Evolutionary conservation across 192 early-diverging fungal species (phyloP).

Genomic region (Obelidium mucronatum): DNA sequence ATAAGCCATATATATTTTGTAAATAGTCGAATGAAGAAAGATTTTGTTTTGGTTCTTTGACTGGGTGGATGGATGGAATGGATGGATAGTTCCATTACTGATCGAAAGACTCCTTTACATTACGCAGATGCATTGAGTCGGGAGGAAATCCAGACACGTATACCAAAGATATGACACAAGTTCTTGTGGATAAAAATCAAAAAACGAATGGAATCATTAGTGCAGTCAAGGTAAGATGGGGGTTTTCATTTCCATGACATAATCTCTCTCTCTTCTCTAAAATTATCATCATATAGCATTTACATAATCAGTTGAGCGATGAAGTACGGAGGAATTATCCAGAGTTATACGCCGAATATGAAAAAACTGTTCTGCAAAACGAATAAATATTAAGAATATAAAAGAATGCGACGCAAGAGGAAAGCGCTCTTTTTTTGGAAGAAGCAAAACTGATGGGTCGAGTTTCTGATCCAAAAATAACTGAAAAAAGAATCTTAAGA

Average conservation of each 20-base stretch:
- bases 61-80: too few species aligned
- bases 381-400: neutral
- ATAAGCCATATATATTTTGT: too few species aligned
- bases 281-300: neutral
- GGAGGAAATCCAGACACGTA: constrained; percentile 48
- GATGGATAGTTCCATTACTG: too few species aligned
- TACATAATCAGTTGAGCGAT: constrained; percentile 13
- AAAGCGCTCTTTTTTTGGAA: too few species aligned
- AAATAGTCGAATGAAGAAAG: too few species aligned
- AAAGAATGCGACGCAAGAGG: neutral
- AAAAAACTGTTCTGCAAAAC: neutral
- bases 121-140: constrained; percentile 43
- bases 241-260: too few species aligned
- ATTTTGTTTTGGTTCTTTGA: too few species aligned
- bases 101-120: neutral
- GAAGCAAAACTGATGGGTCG: too few species aligned
- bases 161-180: constrained; percentile 38
- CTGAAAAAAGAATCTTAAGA: too few species aligned
- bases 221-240: constrained; percentile 40
- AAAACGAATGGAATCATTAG: constrained; percentile 50
- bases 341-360: constrained; percentile 19
- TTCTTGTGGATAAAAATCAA: constrained; percentile 58
- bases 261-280: too few species aligned
- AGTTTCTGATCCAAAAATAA: too few species aligned
- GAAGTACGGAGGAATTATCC: constrained; percentile 26